A percentile compares a stretch with the other conserved stretches of the same genome.
phyloP scores from a whole-genome alignment of 495 filamentous ascomycete species.

The Thozetella sp. region DNA sequence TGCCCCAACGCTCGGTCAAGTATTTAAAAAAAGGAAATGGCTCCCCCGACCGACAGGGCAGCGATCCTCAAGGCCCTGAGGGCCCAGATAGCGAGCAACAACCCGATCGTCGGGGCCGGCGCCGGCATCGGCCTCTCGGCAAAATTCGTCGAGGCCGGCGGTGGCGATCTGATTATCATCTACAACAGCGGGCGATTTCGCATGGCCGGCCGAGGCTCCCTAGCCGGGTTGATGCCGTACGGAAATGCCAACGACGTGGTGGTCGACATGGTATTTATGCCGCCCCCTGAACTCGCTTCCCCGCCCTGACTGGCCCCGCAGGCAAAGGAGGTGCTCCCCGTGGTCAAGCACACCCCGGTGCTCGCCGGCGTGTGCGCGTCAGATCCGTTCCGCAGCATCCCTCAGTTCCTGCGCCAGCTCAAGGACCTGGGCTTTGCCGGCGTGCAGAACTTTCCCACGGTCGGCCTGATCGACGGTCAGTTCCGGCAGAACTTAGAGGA shows the following conservation, averaged over 20 bases:
- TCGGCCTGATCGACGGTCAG: constrained; percentile 68
- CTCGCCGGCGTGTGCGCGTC: constrained; percentile 70
- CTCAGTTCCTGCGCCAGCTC: constrained; percentile 57
- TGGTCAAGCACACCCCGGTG: constrained; percentile 61
- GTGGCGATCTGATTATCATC: constrained; percentile 68
- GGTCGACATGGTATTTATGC: constrained; percentile 59
- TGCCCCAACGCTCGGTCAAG: no score
- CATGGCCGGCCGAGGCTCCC: constrained; percentile 70
- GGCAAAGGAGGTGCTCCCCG: constrained; percentile 60
- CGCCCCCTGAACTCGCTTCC: neutral
- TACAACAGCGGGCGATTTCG: constrained; percentile 76
- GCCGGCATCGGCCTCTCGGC: constrained; percentile 75
- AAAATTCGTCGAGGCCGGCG: constrained; percentile 68
- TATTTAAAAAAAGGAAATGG: constrained; percentile 18
- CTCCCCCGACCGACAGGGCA: constrained; percentile 43
- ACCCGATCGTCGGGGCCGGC: constrained; percentile 66
- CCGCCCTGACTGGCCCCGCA: constrained; percentile 9
- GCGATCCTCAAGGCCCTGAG: constrained; percentile 59
- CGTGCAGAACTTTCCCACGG: constrained; percentile 75
- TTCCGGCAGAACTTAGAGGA: constrained; percentile 70
- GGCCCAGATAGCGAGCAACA: constrained; percentile 49
- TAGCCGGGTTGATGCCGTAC: constrained; percentile 75
- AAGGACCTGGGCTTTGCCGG: constrained; percentile 63
- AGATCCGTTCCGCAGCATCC: constrained; percentile 64
- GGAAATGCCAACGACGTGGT: constrained; percentile 72